Conservation (phyloP, 331 rosid genomes). For the Dryas integrifolia region DNA sequence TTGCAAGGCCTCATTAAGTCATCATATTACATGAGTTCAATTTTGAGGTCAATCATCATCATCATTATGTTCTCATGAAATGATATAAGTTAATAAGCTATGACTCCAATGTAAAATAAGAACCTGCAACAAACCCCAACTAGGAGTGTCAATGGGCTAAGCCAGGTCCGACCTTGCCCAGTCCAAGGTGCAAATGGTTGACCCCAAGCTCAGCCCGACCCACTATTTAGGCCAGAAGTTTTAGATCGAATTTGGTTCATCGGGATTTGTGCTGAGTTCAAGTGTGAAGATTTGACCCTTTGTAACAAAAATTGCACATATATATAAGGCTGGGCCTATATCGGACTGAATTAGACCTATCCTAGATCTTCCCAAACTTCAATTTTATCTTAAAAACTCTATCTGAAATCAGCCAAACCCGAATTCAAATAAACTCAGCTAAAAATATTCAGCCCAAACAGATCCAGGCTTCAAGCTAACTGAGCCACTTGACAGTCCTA, state of each 20-base stretch:
- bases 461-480: not conserved
- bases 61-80: not conserved
- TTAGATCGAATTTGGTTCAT: not conserved
- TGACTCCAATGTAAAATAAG: not conserved
- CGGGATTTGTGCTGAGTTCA: not conserved
- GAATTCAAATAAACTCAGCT: not conserved
- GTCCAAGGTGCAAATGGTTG: not conserved
- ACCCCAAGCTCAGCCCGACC: slow-evolving; percentile 2
- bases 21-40: slow-evolving; percentile 21
- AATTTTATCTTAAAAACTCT: not conserved
- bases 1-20: slow-evolving; percentile 26
- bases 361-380: not conserved
- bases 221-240: slow-evolving; percentile 1
- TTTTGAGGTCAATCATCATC: slow-evolving; percentile 12
- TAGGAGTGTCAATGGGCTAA: not conserved
- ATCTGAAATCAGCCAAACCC: not conserved
- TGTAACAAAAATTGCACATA: not conserved
- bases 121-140: not conserved
- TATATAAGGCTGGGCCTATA: not conserved
- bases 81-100: not conserved
- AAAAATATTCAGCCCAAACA: not conserved
- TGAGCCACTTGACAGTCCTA: not conserved
- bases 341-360: not conserved
- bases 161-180: not conserved
- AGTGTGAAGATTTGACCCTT: not conserved